These are phyloP conservation scores for Dalbergia cochinchinensis DNA, from an alignment of 306 rosid genomes.

Conservation along the genomic window DNA sequence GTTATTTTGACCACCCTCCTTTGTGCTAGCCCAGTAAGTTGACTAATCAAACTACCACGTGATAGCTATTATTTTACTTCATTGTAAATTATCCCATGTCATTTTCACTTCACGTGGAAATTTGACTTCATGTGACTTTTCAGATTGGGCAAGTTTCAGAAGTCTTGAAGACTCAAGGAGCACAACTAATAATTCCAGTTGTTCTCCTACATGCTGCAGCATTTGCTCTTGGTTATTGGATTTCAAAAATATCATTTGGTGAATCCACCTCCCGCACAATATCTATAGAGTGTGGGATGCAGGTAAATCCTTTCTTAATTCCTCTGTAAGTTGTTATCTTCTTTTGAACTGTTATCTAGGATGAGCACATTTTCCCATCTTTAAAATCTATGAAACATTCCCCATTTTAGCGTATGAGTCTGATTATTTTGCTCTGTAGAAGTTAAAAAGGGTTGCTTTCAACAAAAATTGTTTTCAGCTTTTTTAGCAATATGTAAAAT, in stretches of 20 bases:
- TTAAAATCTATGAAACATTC: not conserved
- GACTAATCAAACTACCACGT: not conserved
- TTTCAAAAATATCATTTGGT: slow-evolving; percentile 84
- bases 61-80: slow-evolving; percentile 34
- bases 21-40: slow-evolving; percentile 93
- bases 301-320: slow-evolving; percentile 57
- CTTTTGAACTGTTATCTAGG: slow-evolving; percentile 17
- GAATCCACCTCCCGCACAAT: slow-evolving; percentile 98
- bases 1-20: slow-evolving; percentile 91
- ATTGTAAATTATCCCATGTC: not conserved
- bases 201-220: slow-evolving; percentile 87
- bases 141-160: slow-evolving; percentile 94
- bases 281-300: slow-evolving; percentile 98
- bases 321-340: slow-evolving; percentile 18
- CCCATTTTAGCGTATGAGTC: not conserved
- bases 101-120: slow-evolving; percentile 37
- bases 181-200: slow-evolving; percentile 84
- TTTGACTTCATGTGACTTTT: slow-evolving; percentile 42
- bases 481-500: too few relatives aligned
- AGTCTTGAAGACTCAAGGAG: slow-evolving; percentile 86
- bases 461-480: too few relatives aligned
- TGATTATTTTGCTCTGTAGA: not conserved
- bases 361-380: not conserved
- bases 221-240: slow-evolving; percentile 85
- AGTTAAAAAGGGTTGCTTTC: slow-evolving; percentile 3